Evolutionary conservation across 1,284 basidiomycete species (phyloP).

Genomic region (Thecaphora thlaspeos): DNA sequence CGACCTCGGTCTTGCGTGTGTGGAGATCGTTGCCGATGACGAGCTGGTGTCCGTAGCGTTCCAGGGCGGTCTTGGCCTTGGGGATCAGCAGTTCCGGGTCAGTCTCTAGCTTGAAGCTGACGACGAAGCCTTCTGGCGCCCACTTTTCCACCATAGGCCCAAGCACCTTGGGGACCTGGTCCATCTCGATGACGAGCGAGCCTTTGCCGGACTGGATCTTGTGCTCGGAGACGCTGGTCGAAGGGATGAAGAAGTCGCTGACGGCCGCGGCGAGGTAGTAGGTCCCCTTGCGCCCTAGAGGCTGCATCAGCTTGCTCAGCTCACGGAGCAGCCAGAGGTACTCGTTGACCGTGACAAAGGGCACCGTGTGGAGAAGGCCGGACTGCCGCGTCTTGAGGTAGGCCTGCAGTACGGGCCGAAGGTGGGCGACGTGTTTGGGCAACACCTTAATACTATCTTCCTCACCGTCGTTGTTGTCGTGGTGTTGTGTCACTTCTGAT

Average conservation of each 20-base stretch:
- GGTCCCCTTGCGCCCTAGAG: conserved; percentile 73
- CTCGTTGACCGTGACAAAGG: conserved; percentile 92
- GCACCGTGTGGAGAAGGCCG: conserved; percentile 77
- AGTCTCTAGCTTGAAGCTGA: conserved; percentile 98
- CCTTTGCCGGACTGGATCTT: conserved; percentile 92
- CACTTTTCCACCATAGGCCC: conserved; percentile 90
- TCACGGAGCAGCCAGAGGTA: conserved; percentile 89
- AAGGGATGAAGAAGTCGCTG: conserved; percentile 93
- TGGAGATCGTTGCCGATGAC: conserved; percentile 95
- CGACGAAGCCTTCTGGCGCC: conserved; percentile 85
- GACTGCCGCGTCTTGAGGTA: conserved; percentile 78
- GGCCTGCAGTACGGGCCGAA: conserved; percentile 72
- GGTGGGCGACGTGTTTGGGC: conserved; percentile 65
- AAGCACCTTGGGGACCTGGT: conserved; percentile 94
- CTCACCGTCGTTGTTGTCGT: no score
- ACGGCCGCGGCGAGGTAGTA: conserved; percentile 98
- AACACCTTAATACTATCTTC: conserved; percentile 67
- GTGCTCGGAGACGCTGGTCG: conserved; percentile 87
- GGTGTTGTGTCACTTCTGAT: no score
- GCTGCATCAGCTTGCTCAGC: conserved; percentile 66
- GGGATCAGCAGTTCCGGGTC: conserved; percentile 79
- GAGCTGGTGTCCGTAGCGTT: conserved; percentile 92
- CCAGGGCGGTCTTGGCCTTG: conserved; percentile 81
- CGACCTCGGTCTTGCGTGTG: conserved; percentile 83
- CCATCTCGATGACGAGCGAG: conserved; percentile 91